These are phyloP conservation scores for Exophiala sideris DNA, from an alignment of 2,329 filamentous ascomycete species.

Conservation along the genomic window DNA sequence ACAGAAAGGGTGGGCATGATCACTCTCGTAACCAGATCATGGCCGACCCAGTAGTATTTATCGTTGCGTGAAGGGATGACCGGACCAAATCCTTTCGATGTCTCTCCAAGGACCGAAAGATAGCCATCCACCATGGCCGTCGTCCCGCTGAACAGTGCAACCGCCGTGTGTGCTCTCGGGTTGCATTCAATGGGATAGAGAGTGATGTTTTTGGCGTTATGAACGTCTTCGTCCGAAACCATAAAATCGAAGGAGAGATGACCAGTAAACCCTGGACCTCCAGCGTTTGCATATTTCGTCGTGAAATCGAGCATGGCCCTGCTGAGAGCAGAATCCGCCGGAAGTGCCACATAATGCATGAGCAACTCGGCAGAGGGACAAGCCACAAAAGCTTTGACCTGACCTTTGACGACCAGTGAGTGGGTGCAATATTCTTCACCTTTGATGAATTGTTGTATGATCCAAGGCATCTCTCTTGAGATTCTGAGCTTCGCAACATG, in stretches of 20 bases:
- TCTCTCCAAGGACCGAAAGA: slow-evolving; percentile 42
- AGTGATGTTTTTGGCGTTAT: slow-evolving; percentile 1
- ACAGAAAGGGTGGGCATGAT: slow-evolving; percentile 47
- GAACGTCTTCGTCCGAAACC: slow-evolving; percentile 47
- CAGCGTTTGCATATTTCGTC: slow-evolving; percentile 51
- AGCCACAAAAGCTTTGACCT: slow-evolving; percentile 63
- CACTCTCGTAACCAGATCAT: slow-evolving; percentile 58
- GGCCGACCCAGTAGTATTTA: slow-evolving; percentile 63
- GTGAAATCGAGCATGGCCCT: slow-evolving; percentile 65
- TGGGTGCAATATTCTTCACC: slow-evolving; percentile 70
- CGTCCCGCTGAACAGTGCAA: slow-evolving; percentile 55
- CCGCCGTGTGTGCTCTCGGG: slow-evolving; percentile 65
- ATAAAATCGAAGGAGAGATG: slow-evolving; percentile 72
- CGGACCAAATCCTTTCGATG: slow-evolving; percentile 1
- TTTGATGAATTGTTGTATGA: slow-evolving; percentile 67
- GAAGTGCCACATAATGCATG: slow-evolving; percentile 65
- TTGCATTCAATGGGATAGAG: slow-evolving; percentile 71
- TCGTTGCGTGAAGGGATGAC: slow-evolving; percentile 23
- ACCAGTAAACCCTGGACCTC: slow-evolving; percentile 57
- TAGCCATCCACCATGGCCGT: slow-evolving; percentile 50
- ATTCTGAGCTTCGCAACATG: slow-evolving; percentile 57
- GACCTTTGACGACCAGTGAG: slow-evolving; percentile 62
- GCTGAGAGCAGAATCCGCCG: slow-evolving; percentile 52
- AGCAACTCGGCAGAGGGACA: slow-evolving; percentile 61
- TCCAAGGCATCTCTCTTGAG: slow-evolving; percentile 56